Evolutionary conservation across 305 asterid genomes (phyloP), one percentile per base, ranked within the genome.

Genomic region (Striga hermonthica): DNA sequence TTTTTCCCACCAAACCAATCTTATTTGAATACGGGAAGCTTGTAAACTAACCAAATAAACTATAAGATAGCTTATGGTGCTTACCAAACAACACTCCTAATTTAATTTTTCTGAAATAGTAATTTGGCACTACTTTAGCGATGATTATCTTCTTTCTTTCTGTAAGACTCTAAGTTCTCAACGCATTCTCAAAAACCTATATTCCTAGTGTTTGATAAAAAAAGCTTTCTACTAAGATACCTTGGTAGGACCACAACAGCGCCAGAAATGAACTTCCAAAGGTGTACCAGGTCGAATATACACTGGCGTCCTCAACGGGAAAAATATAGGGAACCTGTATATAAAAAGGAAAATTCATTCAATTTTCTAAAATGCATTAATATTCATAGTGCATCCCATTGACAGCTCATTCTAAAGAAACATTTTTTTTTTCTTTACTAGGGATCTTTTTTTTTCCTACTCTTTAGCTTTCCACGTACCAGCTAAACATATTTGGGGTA

Each of bases 401-500:
- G 6, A 53, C 28, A 37, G 1, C 12, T 59, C 65, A 54, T 37
- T 56, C 31, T 31, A 14, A 36, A 14, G 36, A 66, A 54, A 36
- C 66, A 50, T 48, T 13, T 37, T 59, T 47, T 67, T 58, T 35
- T 35, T n/a, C n/a, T 58, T 35, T 35, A 35, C 45, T 34, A 48
- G 15, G 54, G 54, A 4, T 57, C 22, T 0, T 9, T 47, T 44
- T 62, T 40, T 40, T 3, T 31, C 7, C 34, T 43, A 14, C 14
- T 45, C n/a, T 54, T n/a, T 43, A 13, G n/a, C 49, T 49, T 58
- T 47, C 14, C 14, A n/a, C 76, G 28, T 86, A 92, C 97, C 98
- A 92, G 88, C 98, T 92, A 75, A 92, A 92, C 98, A 92, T 94
- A 78, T 82, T 92, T 41, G 96, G 97, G 67, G 97, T 90, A 69